Evolutionary conservation across 768 basidiomycete genomes (phyloP), one percentile per base, ranked within the genome.

Genomic region (Dentipellis sp.): DNA sequence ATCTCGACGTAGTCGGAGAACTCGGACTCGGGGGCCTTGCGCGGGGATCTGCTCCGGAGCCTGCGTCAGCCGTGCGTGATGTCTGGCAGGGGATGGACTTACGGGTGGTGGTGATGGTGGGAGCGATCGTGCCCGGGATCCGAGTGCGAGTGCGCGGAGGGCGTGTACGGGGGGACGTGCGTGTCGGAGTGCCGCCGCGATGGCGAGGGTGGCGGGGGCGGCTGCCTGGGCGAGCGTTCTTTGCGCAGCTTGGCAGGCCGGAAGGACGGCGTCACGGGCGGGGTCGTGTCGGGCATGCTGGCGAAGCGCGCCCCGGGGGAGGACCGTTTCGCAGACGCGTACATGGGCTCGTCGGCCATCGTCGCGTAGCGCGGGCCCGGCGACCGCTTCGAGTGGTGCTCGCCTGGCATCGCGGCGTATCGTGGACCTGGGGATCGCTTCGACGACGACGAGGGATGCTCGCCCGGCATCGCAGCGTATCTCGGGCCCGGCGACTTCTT

Each of bases 1-100:
- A 53, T 46, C 53, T 53, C 40, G 40, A 53, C 40, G 29, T 42
- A 53, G 10, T 53, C 53, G 9, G 53, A 53, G 21, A 52, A 52
- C 16, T 34, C 51, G 9, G 53, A 42, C 3, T 46, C 53, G 11
- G 9, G 39, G 19, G 12, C 17, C 12, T 38, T 17, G 29, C n/a
- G 34, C n/a, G 12, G 8, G 51, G 34, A 38, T 19, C 36, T 52
- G n/a, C 34, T 52, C 5, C 3, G 35, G 19, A 1, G 16, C 2
- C 8, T 6, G 29, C 16, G 35, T 52, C 51, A 52, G 51, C 36
- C n/a, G 4, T 38, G 36, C 35, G 11, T 11, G 16, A 9, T 4
- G 11, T 36, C 23, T 14, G 34, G 10, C n/a, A 10, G 51, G 2
- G 3, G 4, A 8, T 6, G 37, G 6, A 34, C 48, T 50, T 22